Evolutionary conservation across 169 alveolate genomes (phyloP).

Genomic region (Amoebophrya sp.): DNA sequence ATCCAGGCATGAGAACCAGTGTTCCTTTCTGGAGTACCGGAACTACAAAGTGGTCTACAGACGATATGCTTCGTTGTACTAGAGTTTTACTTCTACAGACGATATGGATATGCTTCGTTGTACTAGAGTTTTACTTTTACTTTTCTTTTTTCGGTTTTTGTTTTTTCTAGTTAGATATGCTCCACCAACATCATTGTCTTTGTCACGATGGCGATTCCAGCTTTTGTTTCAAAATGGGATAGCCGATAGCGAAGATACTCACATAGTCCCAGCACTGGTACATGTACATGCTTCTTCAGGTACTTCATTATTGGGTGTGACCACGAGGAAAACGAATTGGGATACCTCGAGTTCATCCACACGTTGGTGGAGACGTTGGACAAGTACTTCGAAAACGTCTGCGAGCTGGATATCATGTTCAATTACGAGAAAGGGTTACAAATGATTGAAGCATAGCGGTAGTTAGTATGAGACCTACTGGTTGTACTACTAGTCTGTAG

Average conservation of each 20-base stretch:
- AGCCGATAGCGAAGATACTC: too few species aligned
- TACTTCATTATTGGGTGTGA: not conserved
- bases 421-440: not conserved
- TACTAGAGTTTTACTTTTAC: too few species aligned
- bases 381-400: constrained; percentile 90
- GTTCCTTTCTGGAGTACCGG: constrained; percentile 91
- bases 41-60: constrained; percentile 85
- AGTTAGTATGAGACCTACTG: too few species aligned
- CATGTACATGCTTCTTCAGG: too few species aligned
- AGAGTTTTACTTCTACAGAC: constrained; percentile 67
- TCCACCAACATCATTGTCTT: too few species aligned
- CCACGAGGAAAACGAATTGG: constrained; percentile 81
- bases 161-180: too few species aligned
- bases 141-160: too few species aligned
- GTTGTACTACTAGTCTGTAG: too few species aligned
- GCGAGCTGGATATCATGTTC: constrained; percentile 58
- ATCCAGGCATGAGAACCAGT: constrained; percentile 85
- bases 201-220: too few species aligned
- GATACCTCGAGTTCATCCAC: constrained; percentile 93
- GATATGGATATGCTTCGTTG: not conserved
- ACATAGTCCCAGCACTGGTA: too few species aligned
- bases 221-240: too few species aligned
- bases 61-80: constrained; percentile 94
- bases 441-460: not conserved
- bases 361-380: constrained; percentile 92